Base-by-base conservation (phyloP, 345 rosid species). In the Moricandia arvensis region DNA sequence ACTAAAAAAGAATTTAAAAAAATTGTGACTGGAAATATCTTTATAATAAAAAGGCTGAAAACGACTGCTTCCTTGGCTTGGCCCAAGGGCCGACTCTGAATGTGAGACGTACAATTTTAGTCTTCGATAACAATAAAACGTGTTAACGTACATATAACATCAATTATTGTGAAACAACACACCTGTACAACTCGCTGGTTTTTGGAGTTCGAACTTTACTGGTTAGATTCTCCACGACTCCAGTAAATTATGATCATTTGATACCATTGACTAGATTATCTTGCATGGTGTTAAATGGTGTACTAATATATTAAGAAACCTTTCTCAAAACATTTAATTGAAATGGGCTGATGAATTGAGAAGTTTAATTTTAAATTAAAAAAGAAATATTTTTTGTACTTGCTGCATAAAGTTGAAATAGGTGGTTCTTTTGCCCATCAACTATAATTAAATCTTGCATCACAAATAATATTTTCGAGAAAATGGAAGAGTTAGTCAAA, bases 391-490 rank as follows among this genome's bases (percentile, higher is more conserved):
- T 29, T 29, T 59, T 64, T 31, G 15, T 43, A 71, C 11, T 58
- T 64, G 71, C 45, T 33, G 61, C 55, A 77, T 58, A 57, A 13
- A 71, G 72, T 71, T 45, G 34, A 59, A 71, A 66, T 77, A 33
- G 76, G 67, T 77, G 68, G 34, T 65, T 27, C 53, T 63, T 63
- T 63, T 76, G 80, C 71, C 80, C 66, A 17, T 9, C 59, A 33
- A 31, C 49, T 17, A 45, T 13, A 29, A 15, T 5, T 30, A 8
- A 57, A 41, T 27, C 45, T 38, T 29, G 63, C 33, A 26, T 5
- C 31, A 55, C 60, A 18, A 21, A 49, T 6, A 16, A 53, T 54
- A 18, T 8, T 54, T 7, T 18, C 8, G 9, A 53, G 59, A 18
- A 29, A 54, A 54, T 8, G 29, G 13, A 54, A 7, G 7, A 3